Base-by-base conservation (phyloP, 208 protist genomes). In the Phytomonas sp. region DNA sequence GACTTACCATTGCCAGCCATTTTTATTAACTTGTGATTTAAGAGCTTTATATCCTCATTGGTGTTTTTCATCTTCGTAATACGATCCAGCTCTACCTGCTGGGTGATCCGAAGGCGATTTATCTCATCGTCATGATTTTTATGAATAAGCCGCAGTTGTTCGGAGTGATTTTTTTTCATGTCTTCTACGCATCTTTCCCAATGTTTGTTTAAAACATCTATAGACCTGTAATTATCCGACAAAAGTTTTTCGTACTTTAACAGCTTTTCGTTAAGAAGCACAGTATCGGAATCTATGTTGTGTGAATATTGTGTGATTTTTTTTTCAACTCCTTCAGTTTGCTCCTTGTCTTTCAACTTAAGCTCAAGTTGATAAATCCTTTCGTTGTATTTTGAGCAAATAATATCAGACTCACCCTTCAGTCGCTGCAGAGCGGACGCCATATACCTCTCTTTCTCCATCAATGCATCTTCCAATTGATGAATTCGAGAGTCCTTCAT, bases 391-490 rank as follows among this genome's bases (percentile, higher is more conserved):
- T 88, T 76, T 26, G 74, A 56, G 23, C 77, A 74, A 26, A 92
- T 69, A 49, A 81, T 80, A n/a, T 84, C 78, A 7, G 80, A 84
- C 30, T 92, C 86, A 6, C 76, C 63, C 2, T 87, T 73, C 8
- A 95, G 67, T 5, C 77, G 74, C 26, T 78, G 77, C 31, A 95
- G 70, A 29, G 81, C 85, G 2, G 60, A 66, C 66, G 83, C 78
- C 12, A 80, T 79, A 37, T 76, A 87, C n/a, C 85, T 75, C 45
- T 92, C 90, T 49, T 91, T 88, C n/a, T 88, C 82, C 0, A 59
- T 34, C 23, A 93, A 67, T 0, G 86, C 86, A 60, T 83, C 71
- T 60, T 89, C 83, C 29, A 93, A 63, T 26, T 83, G 67, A 29
- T 67, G 68, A 31, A 93, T 86, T 31, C 77, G 79, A 1, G 36